Evolutionary conservation across 169 alveolate species (phyloP), one percentile per base, ranked within the genome.

Genomic region (Theileria sp.): DNA sequence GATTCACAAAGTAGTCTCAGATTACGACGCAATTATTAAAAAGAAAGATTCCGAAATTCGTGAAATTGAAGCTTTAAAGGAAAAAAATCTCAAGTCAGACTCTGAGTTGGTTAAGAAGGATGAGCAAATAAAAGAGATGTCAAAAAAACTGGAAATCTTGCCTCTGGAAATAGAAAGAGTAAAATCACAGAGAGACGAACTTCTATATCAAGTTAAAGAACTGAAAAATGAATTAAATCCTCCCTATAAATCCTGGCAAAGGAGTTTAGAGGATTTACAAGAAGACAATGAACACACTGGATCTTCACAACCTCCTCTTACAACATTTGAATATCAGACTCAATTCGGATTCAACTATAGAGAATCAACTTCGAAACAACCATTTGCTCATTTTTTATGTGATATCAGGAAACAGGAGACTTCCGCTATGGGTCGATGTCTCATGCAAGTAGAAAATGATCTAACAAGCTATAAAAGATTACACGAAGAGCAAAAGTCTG

Each of bases 381-480:
- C 12, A 8, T 44, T 44, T 13, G 23, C 75, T 8, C 79, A 71
- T 38, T 23, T 71, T 21, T 21, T 71, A 21, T 71, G 79, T 71
- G 79, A 71, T 36, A 78, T 71, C 2, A 44, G 79, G 56, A 71
- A 71, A 58, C 79, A 54, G 79, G 79, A 71, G 79, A 71, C 65
- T 75, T 72, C 58, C 13, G 87, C 83, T 6, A 84, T 75, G 75
- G 78, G 79, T 58, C 68, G 72, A 34, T 84, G 90, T 75, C 75
- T 84, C 0, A 77, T 77, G 30, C 90, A 84, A 54, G 86, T 84
- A 23, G 90, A 84, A 49, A 77, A 84, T 44, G 90, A 84, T 30
- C 60, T 84, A 32, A 73, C 61, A 76, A 17, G 76, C 1, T 84
- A 84, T 72, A 84, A 84, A 64, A 50, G 86, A 32, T 77, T 84